Conservation (phyloP, 805 yeast species). For the Priceomyces medius region DNA sequence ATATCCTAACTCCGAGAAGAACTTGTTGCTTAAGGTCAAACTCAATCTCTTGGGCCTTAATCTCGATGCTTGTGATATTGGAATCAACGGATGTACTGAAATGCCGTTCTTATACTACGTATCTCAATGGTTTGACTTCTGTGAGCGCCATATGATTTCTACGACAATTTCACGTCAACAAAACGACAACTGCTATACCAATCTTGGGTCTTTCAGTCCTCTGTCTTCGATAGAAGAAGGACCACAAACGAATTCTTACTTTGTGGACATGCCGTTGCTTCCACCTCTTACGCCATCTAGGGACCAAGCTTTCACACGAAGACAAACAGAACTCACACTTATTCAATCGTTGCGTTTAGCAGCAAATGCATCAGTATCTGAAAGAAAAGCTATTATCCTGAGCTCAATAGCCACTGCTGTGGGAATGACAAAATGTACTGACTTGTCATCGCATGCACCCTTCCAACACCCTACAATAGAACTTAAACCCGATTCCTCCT, state of each 20-base stretch:
- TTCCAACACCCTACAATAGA: not conserved
- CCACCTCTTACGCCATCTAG: slow-evolving; percentile 33
- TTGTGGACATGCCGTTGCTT: slow-evolving; percentile 23
- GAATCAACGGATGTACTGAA: not conserved
- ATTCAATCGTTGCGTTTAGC: slow-evolving; percentile 15
- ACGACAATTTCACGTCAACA: not conserved
- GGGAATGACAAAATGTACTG: slow-evolving; percentile 11
- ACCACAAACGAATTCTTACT: slow-evolving; percentile 4
- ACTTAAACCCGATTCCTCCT: no score
- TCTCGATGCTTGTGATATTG: not conserved
- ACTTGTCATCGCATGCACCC: slow-evolving; percentile 7
- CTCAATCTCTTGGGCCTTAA: slow-evolving; percentile 5
- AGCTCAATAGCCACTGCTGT: slow-evolving; percentile 12
- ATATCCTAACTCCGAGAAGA: slow-evolving; percentile 14
- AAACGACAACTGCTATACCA: not conserved
- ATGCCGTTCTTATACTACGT: slow-evolving; percentile 10
- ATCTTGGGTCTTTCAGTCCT: slow-evolving; percentile 1
- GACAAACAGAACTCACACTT: slow-evolving; percentile 34
- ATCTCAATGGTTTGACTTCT: slow-evolving; percentile 11
- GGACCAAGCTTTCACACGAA: slow-evolving; percentile 32
- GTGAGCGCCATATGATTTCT: not conserved
- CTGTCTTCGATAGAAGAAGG: not conserved
- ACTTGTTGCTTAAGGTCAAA: slow-evolving; percentile 14
- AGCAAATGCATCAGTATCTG: not conserved
- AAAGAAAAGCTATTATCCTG: slow-evolving; percentile 8